Evolutionary conservation across 306 rosid genomes (phyloP), one percentile per base, ranked within the genome.

Genomic region (Betula pendula): DNA sequence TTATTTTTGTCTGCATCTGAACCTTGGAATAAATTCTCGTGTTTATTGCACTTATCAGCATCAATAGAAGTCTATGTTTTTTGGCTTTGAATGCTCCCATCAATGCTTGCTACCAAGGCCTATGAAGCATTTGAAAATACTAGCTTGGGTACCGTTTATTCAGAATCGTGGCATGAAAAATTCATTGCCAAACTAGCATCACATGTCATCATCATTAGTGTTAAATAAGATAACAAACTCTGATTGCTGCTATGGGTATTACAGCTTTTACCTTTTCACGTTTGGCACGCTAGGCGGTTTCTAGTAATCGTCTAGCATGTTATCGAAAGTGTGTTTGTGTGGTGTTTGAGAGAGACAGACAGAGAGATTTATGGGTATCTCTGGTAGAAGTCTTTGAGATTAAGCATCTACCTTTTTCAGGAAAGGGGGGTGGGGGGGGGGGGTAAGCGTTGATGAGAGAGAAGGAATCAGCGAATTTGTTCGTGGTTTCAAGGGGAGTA

Each of bases 11-110:
- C 31, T 74, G 82, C 74, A 66, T 87, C 84, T 75, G 78, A 83
- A 72, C 84, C 77, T 66, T 76, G 86, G 92, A 88, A 94, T 89
- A 77, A 88, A 84, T 90, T 88, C 87, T 69, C 58, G 80, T 81
- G 80, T 81, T 85, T 71, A 81, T 71, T 85, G 76, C 87, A 80
- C 84, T 58, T 81, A 81, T 71, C 87, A 63, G 42, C 72, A 76
- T 88, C 88, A 70, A 62, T 80, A 83, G 68, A 78, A 78, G 85
- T 75, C 85, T 80, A 82, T 81, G 2, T 84, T 76, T 75, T 5
- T 1, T n/a, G n/a, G 73, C 75, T 63, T 78, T 67, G 53, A 78
- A 49, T 72, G 76, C 79, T 42, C 73, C 58, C 50, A 35, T 53
- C 65, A 53, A 47, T 70, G 77, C 58, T 44, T 74, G 22, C 51